These are phyloP conservation scores for Tricholoma terreum DNA, from an alignment of 768 basidiomycete genomes.

Conservation along the genomic window DNA sequence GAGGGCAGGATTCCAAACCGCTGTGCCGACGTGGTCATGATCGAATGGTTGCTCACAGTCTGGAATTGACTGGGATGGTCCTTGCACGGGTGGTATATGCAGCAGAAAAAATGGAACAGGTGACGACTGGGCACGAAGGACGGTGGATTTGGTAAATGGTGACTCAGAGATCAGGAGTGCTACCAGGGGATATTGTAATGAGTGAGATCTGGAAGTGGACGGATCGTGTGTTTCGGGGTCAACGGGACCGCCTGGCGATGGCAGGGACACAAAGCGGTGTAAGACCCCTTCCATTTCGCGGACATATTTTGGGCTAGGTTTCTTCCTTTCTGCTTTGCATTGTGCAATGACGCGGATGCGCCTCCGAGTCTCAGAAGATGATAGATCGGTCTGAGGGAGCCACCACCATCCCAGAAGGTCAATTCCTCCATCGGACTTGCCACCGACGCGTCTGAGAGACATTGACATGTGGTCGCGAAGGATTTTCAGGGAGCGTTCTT, in stretches of 20 bases:
- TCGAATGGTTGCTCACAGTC: constrained; percentile 11
- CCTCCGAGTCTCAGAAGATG: constrained; percentile 18
- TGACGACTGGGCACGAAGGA: constrained; percentile 70
- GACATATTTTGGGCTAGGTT: constrained; percentile 73
- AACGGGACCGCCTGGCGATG: constrained; percentile 2
- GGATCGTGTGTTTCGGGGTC: neutral
- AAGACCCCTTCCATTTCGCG: constrained; percentile 92
- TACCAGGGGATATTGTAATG: constrained; percentile 40
- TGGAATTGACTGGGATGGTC: constrained; percentile 1
- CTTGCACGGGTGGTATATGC: constrained; percentile 55
- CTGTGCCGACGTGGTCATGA: constrained; percentile 39
- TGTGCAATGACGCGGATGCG: constrained; percentile 79
- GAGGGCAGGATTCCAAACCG: constrained; percentile 71
- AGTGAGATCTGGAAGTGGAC: neutral
- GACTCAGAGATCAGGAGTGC: constrained; percentile 81
- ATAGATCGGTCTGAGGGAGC: constrained; percentile 46
- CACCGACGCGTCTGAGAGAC: constrained; percentile 76
- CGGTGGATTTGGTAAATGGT: constrained; percentile 67
- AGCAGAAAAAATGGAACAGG: constrained; percentile 77
- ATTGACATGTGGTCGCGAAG: constrained; percentile 71
- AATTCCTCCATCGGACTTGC: constrained; percentile 86
- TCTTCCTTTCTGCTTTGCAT: constrained; percentile 89
- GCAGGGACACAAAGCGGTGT: constrained; percentile 40
- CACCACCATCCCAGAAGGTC: constrained; percentile 95
- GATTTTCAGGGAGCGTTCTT: constrained; percentile 59